These are phyloP conservation scores for Tricholoma sp. DNA, from an alignment of 768 basidiomycete species.

Conservation along the genomic window DNA sequence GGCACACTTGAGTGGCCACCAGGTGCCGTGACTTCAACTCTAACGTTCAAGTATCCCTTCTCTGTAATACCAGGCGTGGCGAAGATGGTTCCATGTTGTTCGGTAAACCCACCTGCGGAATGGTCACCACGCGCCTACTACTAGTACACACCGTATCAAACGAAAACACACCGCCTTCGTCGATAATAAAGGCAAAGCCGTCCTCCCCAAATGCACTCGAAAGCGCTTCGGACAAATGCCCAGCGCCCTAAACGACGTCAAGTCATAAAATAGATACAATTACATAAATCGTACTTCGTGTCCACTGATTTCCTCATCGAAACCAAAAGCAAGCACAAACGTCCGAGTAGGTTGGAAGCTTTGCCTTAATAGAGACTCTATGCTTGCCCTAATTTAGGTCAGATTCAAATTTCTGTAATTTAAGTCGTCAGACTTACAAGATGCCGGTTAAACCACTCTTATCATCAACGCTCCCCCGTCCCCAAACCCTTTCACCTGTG, in stretches of 20 bases:
- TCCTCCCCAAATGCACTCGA: constrained; percentile 61
- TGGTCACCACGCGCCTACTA: background rate
- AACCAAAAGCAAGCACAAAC: constrained; percentile 61
- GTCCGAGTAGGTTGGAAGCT: constrained; percentile 62
- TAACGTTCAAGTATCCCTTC: constrained; percentile 65
- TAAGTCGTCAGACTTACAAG: constrained; percentile 34
- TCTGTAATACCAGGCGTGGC: constrained; percentile 65
- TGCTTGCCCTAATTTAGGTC: constrained; percentile 32
- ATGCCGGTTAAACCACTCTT: constrained; percentile 71
- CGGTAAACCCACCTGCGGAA: constrained; percentile 39
- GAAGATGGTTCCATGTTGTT: constrained; percentile 48
- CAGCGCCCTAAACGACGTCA: constrained; percentile 44
- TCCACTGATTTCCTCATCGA: constrained; percentile 71
- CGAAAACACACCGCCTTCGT: constrained; percentile 71
- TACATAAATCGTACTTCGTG: constrained; percentile 26
- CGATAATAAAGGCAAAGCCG: constrained; percentile 73
- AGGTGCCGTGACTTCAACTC: constrained; percentile 57
- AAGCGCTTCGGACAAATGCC: constrained; percentile 41
- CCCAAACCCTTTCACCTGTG: constrained; percentile 57
- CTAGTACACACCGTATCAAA: background rate
- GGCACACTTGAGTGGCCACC: constrained; percentile 90
- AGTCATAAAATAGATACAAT: background rate
- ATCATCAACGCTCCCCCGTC: constrained; percentile 69
- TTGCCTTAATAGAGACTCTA: constrained; percentile 60
- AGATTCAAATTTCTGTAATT: background rate